A percentile compares a stretch with the other conserved stretches of the same genome.
phyloP scores from a whole-genome alignment of 345 rosid genomes.

The Hibiscus mutabilis region DNA sequence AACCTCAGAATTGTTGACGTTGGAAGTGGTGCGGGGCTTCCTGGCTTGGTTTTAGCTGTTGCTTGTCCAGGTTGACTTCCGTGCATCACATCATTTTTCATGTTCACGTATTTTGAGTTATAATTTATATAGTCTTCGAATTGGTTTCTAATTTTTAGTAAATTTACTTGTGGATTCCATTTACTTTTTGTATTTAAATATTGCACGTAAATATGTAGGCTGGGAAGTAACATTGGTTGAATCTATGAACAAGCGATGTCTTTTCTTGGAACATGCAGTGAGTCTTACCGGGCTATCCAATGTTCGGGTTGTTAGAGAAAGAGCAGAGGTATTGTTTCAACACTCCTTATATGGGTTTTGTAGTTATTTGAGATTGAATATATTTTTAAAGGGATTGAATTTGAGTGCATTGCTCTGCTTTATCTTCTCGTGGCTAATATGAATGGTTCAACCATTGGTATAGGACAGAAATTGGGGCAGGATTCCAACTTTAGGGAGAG shows the following conservation, averaged over 20 bases:
- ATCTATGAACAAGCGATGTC: slow-evolving; percentile 78
- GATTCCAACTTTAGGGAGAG: slow-evolving; percentile 54
- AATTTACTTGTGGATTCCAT: background rate
- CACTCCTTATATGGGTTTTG: background rate
- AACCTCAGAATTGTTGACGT: slow-evolving; percentile 63
- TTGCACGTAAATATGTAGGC: slow-evolving; percentile 23
- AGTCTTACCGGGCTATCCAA: slow-evolving; percentile 54
- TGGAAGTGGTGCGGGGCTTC: slow-evolving; percentile 89
- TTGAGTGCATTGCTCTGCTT: background rate
- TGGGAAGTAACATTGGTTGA: slow-evolving; percentile 90
- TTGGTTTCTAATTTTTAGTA: background rate
- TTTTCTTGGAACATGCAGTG: slow-evolving; percentile 78
- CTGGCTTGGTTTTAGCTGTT: slow-evolving; percentile 79
- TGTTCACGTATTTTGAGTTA: no score
- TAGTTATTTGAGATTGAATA: background rate
- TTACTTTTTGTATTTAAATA: background rate
- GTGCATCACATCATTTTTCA: background rate
- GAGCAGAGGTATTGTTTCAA: slow-evolving; percentile 69
- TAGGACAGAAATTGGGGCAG: slow-evolving; percentile 72
- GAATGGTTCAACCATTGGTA: slow-evolving; percentile 16
- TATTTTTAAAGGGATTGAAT: background rate
- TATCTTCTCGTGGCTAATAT: background rate
- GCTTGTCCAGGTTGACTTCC: slow-evolving; percentile 52
- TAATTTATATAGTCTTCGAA: background rate
- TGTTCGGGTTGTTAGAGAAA: slow-evolving; percentile 63